Base-by-base conservation (phyloP, 371 early-diverging fungal genomes). In the Apophysomyces ossiformis region DNA sequence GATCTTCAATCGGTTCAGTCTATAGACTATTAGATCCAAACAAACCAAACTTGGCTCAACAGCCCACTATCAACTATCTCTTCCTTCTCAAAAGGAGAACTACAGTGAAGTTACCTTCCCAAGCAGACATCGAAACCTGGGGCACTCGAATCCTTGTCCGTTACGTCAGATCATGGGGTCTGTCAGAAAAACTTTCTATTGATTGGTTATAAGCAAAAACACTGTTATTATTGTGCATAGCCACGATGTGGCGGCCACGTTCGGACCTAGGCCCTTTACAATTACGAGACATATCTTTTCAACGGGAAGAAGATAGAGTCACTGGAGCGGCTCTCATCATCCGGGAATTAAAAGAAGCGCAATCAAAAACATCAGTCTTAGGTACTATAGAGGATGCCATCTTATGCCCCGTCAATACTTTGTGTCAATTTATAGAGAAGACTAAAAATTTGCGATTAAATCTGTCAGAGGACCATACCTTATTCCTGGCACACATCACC, bases 321-420 rank as follows among this genome's bases (percentile, higher is more conserved):
- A 36, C 13, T 18, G 66, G 50, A 1, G 54, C 60, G 9, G 60
- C 64, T 5, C 2, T 63, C 16, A 39, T 50, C 16, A 7, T 7
- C 1, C 6, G 70, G 8, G 59, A 63, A 54, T 63, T 66, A 7
- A 74, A 74, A 35, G 70, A 70, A 62, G 54, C 36, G 1, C 63
- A 69, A 43, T 5, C 54, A 15, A 71, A 71, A 41, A 7, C 32
- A 0, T 57, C 62, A 16, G 60, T 26, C 13, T 43, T 72, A 2
- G 66, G 68, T 2, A 3, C 37, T 4, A 59, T 66, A 13, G 18
- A 57, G 21, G 63, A 63, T 0, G 8, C 46, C 7, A 5, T 37
- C 0, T 1, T 74, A 39, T 66, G 64, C 45, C 66, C 65, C 7
- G 46, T 63, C 5, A 11, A 47, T 0, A 68, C 68, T 6, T 21